Conservation (phyloP, 345 rosid species). For the Firmiana major region DNA sequence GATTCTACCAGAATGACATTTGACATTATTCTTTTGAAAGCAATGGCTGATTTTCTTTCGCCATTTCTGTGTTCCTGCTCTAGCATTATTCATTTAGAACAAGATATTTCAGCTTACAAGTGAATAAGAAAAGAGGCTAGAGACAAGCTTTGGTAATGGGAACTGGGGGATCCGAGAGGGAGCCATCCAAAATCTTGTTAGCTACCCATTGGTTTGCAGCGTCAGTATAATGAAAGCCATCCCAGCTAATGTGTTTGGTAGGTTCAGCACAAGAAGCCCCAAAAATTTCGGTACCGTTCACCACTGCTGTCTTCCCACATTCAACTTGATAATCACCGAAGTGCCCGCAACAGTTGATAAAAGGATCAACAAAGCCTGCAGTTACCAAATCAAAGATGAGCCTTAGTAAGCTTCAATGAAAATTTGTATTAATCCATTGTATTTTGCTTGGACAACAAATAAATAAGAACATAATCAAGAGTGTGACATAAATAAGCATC, state of each 20-base stretch:
- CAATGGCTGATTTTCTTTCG: neutral
- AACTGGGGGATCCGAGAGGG: conserved; percentile 26
- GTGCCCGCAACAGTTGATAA: conserved; percentile 2
- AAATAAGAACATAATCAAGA: neutral
- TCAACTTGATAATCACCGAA: neutral
- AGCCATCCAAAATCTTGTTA: conserved; percentile 24
- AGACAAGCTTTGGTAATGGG: conserved; percentile 18
- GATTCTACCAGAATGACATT: neutral
- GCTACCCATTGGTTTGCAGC: conserved; percentile 35
- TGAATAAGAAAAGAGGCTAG: neutral
- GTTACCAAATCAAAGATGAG: neutral
- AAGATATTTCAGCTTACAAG: neutral
- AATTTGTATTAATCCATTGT: neutral
- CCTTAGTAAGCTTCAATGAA: neutral
- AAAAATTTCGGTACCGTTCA: conserved; percentile 23
- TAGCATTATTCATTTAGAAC: neutral
- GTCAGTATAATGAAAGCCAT: conserved; percentile 31
- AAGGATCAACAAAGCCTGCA: conserved; percentile 8
- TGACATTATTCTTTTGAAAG: no score
- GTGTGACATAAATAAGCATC: neutral
- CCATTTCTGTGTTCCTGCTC: neutral
- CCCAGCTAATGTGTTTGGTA: conserved; percentile 31
- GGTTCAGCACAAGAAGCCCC: conserved; percentile 25
- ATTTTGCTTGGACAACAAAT: neutral
- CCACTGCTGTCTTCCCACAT: conserved; percentile 5